Base-by-base conservation (phyloP, 192 early-diverging fungal genomes). In the Mortierella claussenii region DNA sequence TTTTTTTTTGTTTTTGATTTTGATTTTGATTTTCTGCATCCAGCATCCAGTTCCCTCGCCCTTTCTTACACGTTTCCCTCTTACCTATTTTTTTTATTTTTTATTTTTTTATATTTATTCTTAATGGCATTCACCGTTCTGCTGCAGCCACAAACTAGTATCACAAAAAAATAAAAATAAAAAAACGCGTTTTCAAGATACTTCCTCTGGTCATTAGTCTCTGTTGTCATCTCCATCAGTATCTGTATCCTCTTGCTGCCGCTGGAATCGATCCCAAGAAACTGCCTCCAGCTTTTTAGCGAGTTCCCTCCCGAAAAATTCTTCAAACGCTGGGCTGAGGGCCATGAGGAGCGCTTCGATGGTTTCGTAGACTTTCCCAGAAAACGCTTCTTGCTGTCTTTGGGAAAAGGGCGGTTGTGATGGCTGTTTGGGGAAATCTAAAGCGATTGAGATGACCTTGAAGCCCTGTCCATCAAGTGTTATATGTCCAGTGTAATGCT, bases 341-440 rank as follows among this genome's bases (percentile, higher is more conserved):
- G 73, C 73, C 73, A 76, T 76, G 40, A 76, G 26, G 1, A 66
- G 42, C 2, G 73, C 63, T 30, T 76, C 73, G 2, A 76, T 76
- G 10, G 73, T 76, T 44, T 76, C 73, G 23, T 67, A 76, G 4
- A 51, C 24, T 3, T 24, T n/a, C 6, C 73, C 73, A 26, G 59
- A 76, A 2, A 55, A 3, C 4, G 65, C 73, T 36, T 62, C 59
- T 24, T 62, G 57, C 26, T 76, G 73, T 20, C 73, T 46, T 30
- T 18, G 20, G 30, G 45, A 50, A n/a, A 46, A 37, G 1, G 26
- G 24, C 40, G 26, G 23, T 33, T 0, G 6, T 48, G 58, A 24
- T 11, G 20, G 4, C 4, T 27, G 43, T 0, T 20, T 15, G 15
- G 34, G 21, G 15, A 30, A 8, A 40, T 40, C 37, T 10, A 13